Conservation (phyloP, 306 rosid species). For the cucumber (Cucumis sativus) region DNA sequence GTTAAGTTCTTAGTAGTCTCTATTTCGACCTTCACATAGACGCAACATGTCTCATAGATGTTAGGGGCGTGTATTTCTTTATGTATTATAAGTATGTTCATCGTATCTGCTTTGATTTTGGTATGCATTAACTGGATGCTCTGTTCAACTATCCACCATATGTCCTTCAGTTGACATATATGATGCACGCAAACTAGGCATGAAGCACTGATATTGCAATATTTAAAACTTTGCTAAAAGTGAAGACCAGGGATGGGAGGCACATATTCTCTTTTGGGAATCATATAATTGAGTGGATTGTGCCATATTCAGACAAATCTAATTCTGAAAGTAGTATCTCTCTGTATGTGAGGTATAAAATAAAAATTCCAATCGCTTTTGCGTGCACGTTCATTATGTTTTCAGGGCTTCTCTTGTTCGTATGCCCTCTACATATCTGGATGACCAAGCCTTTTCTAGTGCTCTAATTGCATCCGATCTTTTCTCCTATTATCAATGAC, state of each 20-base stretch:
- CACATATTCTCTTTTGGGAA: neutral
- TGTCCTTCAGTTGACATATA: neutral
- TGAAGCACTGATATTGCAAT: neutral
- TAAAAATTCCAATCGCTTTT: neutral
- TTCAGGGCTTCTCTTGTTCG: conserved; percentile 5
- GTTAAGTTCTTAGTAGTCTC: neutral
- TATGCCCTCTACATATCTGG: neutral
- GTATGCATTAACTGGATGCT: neutral
- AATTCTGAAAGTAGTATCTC: neutral
- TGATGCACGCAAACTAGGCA: neutral
- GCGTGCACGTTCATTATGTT: neutral
- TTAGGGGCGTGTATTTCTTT: neutral
- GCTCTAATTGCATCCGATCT: conserved; percentile 1
- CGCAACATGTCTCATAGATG: neutral
- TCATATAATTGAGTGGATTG: neutral
- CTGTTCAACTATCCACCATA: neutral
- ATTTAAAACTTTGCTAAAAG: neutral
- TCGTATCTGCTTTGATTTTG: neutral
- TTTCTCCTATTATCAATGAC: conserved; percentile 11
- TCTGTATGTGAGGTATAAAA: conserved; percentile 1
- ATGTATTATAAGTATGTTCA: neutral
- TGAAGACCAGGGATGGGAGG: neutral
- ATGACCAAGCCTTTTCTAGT: conserved; percentile 3
- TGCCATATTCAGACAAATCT: neutral
- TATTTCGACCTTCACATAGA: neutral